Conservation (phyloP, 805 yeast species). For the Nakazawaea wyomingensis region DNA sequence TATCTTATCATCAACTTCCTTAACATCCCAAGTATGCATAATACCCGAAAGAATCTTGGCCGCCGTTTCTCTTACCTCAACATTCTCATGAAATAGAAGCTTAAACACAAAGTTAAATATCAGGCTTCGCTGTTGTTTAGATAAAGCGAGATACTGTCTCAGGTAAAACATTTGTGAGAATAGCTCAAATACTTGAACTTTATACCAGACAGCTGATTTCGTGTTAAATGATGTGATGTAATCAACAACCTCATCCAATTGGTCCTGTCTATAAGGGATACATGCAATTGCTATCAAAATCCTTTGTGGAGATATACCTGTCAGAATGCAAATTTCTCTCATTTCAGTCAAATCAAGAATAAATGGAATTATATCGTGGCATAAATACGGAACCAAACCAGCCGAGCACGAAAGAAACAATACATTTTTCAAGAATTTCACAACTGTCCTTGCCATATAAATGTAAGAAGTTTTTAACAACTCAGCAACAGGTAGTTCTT, state of each 20-base stretch:
- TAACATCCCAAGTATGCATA: slow-evolving; percentile 57
- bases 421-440: slow-evolving; percentile 52
- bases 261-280: slow-evolving; percentile 36
- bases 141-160: slow-evolving; percentile 55
- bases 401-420: slow-evolving; percentile 49
- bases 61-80: slow-evolving; percentile 73
- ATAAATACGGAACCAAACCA: slow-evolving; percentile 47
- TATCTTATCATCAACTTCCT: slow-evolving; percentile 31
- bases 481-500: slow-evolving; percentile 45
- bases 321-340: slow-evolving; percentile 77
- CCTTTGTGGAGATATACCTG: slow-evolving; percentile 49
- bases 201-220: slow-evolving; percentile 47
- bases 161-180: slow-evolving; percentile 69
- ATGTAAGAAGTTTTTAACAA: slow-evolving; percentile 55
- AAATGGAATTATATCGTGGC: slow-evolving; percentile 59
- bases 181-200: slow-evolving; percentile 58
- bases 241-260: slow-evolving; percentile 37
- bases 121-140: slow-evolving; percentile 36
- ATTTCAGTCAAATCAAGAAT: slow-evolving; percentile 56
- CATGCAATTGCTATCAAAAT: slow-evolving; percentile 42
- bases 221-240: slow-evolving; percentile 36
- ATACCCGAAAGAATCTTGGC: slow-evolving; percentile 75
- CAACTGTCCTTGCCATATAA: slow-evolving; percentile 58
- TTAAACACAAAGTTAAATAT: slow-evolving; percentile 48
- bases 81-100: slow-evolving; percentile 55